Evolutionary conservation across 2,329 filamentous ascomycete species (phyloP).

Genomic region (Talaromyces atroroseus): DNA sequence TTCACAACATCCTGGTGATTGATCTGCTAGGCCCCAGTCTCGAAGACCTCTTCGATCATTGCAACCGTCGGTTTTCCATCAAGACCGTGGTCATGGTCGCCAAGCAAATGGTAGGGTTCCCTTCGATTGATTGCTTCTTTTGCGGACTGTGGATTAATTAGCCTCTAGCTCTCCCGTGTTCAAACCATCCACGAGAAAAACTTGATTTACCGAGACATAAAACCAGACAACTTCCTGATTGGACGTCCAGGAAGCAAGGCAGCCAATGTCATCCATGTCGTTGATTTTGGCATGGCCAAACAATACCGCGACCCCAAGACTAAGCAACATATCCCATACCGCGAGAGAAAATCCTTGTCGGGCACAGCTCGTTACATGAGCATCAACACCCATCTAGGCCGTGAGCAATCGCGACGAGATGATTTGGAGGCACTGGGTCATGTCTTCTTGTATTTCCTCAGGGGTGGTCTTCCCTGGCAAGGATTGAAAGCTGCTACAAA

Average conservation of each 20-base stretch:
- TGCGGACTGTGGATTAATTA: conserved; percentile 14
- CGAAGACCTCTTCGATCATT: conserved; percentile 96
- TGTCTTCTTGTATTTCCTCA: conserved; percentile 65
- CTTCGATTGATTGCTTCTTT: not conserved
- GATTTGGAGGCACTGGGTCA: conserved; percentile 80
- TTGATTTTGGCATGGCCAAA: conserved; percentile 99
- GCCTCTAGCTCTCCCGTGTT: conserved; percentile 71
- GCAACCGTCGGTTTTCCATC: conserved; percentile 87
- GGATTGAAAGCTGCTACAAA: conserved; percentile 64
- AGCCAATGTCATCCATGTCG: conserved; percentile 97
- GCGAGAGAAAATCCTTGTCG: conserved; percentile 92
- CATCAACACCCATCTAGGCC: conserved; percentile 96
- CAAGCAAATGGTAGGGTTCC: conserved; percentile 78
- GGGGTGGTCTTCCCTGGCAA: conserved; percentile 63
- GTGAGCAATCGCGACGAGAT: conserved; percentile 92
- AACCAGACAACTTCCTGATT: conserved; percentile 98
- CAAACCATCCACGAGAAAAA: conserved; percentile 98
- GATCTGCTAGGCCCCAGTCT: conserved; percentile 91
- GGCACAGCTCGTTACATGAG: conserved; percentile 98
- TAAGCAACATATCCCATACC: conserved; percentile 97
- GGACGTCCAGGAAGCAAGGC: conserved; percentile 85
- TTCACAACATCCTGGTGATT: conserved; percentile 98
- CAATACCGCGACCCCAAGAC: conserved; percentile 98
- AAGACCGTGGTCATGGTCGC: conserved; percentile 99
- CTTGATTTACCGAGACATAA: conserved; percentile 97